Base-by-base conservation (phyloP, 2,329 filamentous ascomycete genomes). In the Epichloe uncinata region DNA sequence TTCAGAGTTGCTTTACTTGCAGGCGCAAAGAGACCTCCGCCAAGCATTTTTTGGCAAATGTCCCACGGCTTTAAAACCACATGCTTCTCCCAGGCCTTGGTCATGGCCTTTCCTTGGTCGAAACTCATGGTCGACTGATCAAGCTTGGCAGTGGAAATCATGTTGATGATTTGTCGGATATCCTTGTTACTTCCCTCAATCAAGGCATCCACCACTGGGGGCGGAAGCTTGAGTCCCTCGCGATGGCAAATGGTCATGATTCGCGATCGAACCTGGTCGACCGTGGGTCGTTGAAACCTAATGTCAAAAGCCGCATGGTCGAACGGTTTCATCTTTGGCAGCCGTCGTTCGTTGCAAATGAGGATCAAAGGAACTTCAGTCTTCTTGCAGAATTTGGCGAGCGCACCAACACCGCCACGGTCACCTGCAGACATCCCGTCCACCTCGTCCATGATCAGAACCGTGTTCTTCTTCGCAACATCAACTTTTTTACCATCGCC, bases 351-450 rank as follows among this genome's bases (percentile, higher is more conserved):
- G 65, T 98, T 98, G 77, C 93, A 98, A 58, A 98, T 97, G 49
- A 98, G 76, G 57, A 98, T 97, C 63, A 98, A 84, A 1, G 93
- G 93, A 22, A 98, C 82, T 58, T 93, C 82, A 0, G 90, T 93
- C 73, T 95, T 96, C 70, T 87, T 95, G 74, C 91, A 96, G 49
- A 95, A 85, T 52, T 93, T 88, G 50, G 93, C 91, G 50, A 98
- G 74, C 33, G 93, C 93, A 47, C 90, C 93, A 45, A 98, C 93
- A 65, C 93, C 93, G 56, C 93, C 93, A 53, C 93, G 84, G 63
- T 98, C 93, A 62, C 93, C 93, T 35, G 88, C 90, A 53, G 91
- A 97, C 93, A 98, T 97, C 48, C 93, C 93, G 60, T 98, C 93
- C 4, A 98, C 93, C 68, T 98, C 93, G 59, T 98, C 93, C 93